Evolutionary conservation across 1,284 basidiomycete species (phyloP).

Genomic region (Sanghuangporus weigelae): DNA sequence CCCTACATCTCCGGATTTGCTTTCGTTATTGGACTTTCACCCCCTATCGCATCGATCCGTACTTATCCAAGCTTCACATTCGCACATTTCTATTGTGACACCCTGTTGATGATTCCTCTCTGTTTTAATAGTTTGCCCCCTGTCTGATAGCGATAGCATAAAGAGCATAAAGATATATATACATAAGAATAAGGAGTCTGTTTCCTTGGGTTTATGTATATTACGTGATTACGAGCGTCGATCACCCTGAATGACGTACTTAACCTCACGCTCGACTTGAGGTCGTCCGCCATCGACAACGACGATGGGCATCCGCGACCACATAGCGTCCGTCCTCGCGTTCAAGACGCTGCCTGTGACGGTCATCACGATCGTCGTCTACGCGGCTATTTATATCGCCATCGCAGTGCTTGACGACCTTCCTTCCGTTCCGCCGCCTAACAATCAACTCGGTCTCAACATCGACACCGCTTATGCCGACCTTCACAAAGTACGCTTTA

Average conservation of each 20-base stretch:
- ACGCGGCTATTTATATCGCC: conserved; percentile 45
- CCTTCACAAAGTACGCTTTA: conserved; percentile 45
- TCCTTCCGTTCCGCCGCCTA: conserved; percentile 36
- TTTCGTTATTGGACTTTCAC: neutral
- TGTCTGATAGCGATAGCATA: neutral
- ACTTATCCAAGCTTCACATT: neutral
- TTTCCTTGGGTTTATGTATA: neutral
- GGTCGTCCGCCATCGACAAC: neutral
- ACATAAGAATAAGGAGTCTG: neutral
- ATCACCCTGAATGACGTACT: neutral
- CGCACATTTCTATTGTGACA: neutral
- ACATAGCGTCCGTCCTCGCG: conserved; percentile 23
- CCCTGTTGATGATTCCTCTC: neutral
- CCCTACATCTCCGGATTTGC: neutral
- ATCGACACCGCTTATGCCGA: conserved; percentile 56
- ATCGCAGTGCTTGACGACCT: conserved; percentile 52
- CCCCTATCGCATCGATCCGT: neutral
- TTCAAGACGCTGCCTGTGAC: conserved; percentile 46
- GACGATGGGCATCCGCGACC: conserved; percentile 14
- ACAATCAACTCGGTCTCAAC: conserved; percentile 45
- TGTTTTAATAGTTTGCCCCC: neutral
- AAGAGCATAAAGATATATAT: neutral
- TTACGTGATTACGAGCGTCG: neutral
- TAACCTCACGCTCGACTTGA: neutral
- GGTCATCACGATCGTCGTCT: conserved; percentile 44